phyloP scores from a whole-genome alignment of 2,329 filamentous ascomycete genomes.

The Diaporthe citri region DNA sequence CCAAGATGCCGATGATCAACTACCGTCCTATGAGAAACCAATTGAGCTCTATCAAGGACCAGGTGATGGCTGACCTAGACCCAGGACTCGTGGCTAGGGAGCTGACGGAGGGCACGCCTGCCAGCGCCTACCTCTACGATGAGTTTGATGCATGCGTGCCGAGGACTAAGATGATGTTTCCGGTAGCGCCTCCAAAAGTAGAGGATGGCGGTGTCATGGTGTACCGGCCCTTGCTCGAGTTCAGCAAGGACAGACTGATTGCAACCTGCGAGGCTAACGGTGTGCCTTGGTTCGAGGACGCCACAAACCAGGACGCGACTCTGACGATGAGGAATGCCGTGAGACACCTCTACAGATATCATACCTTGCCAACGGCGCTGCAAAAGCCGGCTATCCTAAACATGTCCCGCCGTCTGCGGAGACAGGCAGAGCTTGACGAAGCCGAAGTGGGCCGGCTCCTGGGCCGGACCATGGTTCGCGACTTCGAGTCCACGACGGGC shows the following conservation, averaged over 20 bases:
- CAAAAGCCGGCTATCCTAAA: slow-evolving; percentile 73
- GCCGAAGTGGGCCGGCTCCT: slow-evolving; percentile 68
- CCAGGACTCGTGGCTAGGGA: slow-evolving; percentile 41
- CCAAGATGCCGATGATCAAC: slow-evolving; percentile 53
- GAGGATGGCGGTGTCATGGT: slow-evolving; percentile 77
- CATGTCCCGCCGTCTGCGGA: slow-evolving; percentile 67
- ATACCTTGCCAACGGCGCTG: slow-evolving; percentile 77
- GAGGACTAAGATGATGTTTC: slow-evolving; percentile 34
- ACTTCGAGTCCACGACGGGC: slow-evolving; percentile 62
- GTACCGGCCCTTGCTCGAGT: slow-evolving; percentile 77
- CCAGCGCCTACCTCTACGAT: slow-evolving; percentile 41
- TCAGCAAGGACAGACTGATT: slow-evolving; percentile 79
- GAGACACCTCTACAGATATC: slow-evolving; percentile 71
- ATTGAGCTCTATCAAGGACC: slow-evolving; percentile 43
- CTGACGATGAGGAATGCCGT: slow-evolving; percentile 87
- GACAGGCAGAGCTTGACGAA: slow-evolving; percentile 58
- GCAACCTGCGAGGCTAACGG: slow-evolving; percentile 78
- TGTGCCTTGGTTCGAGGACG: slow-evolving; percentile 85
- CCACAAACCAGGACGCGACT: slow-evolving; percentile 82
- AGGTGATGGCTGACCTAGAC: slow-evolving; percentile 47
- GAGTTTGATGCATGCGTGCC: slow-evolving; percentile 44
- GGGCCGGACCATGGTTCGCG: slow-evolving; percentile 58
- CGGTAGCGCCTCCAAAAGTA: slow-evolving; percentile 50
- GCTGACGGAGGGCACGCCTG: not conserved
- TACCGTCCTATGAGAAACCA: slow-evolving; percentile 47